Evolutionary conservation across 345 rosid species (phyloP), one percentile per base, ranked within the genome.

Genomic region (Gossypium raimondii): DNA sequence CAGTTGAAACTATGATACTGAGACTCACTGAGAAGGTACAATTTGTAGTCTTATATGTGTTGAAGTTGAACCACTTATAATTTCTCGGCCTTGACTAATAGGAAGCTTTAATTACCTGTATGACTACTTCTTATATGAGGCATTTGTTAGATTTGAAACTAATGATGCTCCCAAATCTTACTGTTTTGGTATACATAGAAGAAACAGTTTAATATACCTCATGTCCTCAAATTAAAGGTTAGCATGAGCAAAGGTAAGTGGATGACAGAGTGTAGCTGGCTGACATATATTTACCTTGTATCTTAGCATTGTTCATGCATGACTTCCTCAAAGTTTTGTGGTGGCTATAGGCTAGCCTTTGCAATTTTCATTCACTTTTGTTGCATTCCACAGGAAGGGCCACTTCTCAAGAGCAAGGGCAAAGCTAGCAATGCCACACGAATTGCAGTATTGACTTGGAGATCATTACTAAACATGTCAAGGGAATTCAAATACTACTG

Each of bases 401-500:
- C 92, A 67, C 80, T 79, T 80, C 94, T 95, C 53, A 95, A 91
- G 85, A 91, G 93, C 78, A 94, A 88, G 84, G 99, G 98, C 71
- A 89, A 86, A 78, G 93, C 97, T 43, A 76, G 96, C 75, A 74
- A 74, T 80, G 89, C 87, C 47, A 95, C 93, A 72, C 86, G 88
- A 80, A 82, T 95, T 83, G 97, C 94, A 16, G 97, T 95, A 51
- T 83, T 95, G 83, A 93, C 97, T 22, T 95, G 99, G 99, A 87
- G 99, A 85, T 93, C 99, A 18, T 82, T 95, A 75, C 81, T 92
- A 76, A 88, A 91, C 62, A 94, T 92, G 98, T 92, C 98, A 7
- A 91, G 98, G 71, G 98, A 94, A 78, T 94, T 97, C 98, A 91
- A 91, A 78, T 92, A 94, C 86, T 92, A 91, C 81, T 94, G 98